Base-by-base conservation (phyloP, 305 asterid species). In the Rubia tinctorum region DNA sequence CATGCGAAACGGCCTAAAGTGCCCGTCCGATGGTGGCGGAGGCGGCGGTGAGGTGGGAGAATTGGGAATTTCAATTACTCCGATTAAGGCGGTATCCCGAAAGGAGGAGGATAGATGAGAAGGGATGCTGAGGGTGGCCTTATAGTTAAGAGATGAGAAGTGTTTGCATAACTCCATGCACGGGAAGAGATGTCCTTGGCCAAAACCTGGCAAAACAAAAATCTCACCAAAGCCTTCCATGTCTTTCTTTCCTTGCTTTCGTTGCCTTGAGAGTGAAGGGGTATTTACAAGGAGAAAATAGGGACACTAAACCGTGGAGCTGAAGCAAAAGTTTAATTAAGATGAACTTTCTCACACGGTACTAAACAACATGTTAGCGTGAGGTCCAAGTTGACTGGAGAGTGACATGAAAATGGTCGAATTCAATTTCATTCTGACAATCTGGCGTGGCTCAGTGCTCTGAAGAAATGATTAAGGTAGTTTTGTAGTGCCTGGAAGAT, bases 181-280 rank as follows among this genome's bases (percentile, higher is more conserved):
- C 0, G 97, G 97, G 23, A 80, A 80, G 47, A 92, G 85, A 66
- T 92, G 98, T 72, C 96, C 95, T 55, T 85, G 96, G 0, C 97
- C 98, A 71, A 88, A 92, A 69, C 88, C 88, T n/a, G 97, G 95
- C 17, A 90, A 53, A 71, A 92, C 86, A 71, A 90, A 58, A 65
- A 92, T 81, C 74, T 90, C 96, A 65, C 80, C 83, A 0, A 37
- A 49, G 27, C 64, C 71, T 81, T 77, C 87, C 90, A 89, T 88
- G 2, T 73, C 18, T 73, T 20, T 10, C 14, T 56, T 71, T 55
- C 30, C 23, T 40, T 17, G 58, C 30, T 59, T 59, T 59, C 66
- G 8, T 8, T 13, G 55, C 59, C 22, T 2, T 18, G 8, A 2
- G 9, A 3, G 4, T 0, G 6, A 23, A 43, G 10, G 66, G 3